phyloP scores from a whole-genome alignment of 495 filamentous ascomycete species.

The Apodospora peruviana region DNA sequence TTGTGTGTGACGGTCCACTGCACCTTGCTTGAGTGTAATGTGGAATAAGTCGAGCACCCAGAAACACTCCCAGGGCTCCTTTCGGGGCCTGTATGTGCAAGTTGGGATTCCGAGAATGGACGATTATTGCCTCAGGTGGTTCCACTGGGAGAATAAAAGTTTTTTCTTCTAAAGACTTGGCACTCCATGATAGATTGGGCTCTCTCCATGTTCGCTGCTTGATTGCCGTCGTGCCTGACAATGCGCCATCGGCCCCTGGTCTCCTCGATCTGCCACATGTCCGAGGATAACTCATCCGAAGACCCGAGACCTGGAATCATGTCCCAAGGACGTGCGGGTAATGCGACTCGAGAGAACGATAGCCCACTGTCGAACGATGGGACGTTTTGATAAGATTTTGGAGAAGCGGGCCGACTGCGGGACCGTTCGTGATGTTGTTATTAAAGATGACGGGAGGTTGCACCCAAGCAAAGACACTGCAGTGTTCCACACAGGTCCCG shows the following conservation, averaged over 20 bases:
- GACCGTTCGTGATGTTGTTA: too few species aligned
- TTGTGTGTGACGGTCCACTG: slow-evolving; percentile 14
- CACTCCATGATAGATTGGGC: too few species aligned
- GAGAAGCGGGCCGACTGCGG: slow-evolving; percentile 16
- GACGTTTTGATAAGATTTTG: slow-evolving; percentile 5
- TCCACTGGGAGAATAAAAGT: too few species aligned
- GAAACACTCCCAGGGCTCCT: neutral
- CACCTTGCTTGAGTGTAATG: neutral
- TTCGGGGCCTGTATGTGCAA: neutral
- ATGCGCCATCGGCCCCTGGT: neutral
- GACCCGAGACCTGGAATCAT: slow-evolving; percentile 17
- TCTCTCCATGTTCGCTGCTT: too few species aligned
- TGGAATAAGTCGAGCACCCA: neutral
- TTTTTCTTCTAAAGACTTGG: too few species aligned
- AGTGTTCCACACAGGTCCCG: too few species aligned
- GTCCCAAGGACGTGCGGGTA: slow-evolving; percentile 6
- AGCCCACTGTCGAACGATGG: neutral
- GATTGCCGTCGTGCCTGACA: slow-evolving; percentile 11
- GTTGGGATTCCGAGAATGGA: too few species aligned
- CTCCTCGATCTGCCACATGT: slow-evolving; percentile 15
- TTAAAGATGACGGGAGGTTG: too few species aligned
- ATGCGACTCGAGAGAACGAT: slow-evolving; percentile 1
- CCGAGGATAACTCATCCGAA: slow-evolving; percentile 19
- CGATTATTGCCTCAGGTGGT: too few species aligned
- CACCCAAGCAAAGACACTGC: too few species aligned